Evolutionary conservation across 1,284 basidiomycete species (phyloP).

Genomic region (Ganoderma lingzhi): DNA sequence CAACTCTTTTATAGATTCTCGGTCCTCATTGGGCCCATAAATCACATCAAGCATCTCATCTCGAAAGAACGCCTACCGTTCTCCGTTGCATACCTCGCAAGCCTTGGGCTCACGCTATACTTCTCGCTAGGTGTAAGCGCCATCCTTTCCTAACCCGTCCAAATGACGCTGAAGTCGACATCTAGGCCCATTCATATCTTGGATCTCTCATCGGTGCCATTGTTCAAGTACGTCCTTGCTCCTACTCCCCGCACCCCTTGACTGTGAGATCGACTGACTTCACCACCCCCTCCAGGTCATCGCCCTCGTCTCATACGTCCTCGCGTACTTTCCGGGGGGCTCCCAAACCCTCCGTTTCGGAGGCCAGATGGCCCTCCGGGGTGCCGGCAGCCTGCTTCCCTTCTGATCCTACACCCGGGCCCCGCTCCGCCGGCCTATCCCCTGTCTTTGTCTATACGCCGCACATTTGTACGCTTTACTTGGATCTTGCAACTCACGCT

Average conservation of each 20-base stretch:
- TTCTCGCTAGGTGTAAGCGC: constrained; percentile 84
- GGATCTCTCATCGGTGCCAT: constrained; percentile 85
- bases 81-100: constrained; percentile 84
- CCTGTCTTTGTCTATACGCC: constrained; percentile 6
- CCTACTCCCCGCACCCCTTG: background rate
- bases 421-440: background rate
- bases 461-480: constrained; percentile 14
- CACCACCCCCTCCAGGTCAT: constrained; percentile 60
- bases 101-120: constrained; percentile 86
- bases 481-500: background rate
- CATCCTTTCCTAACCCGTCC: background rate
- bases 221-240: constrained; percentile 62
- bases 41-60: constrained; percentile 90
- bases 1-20: constrained; percentile 64
- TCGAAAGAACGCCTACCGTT: constrained; percentile 90
- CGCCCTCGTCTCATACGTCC: constrained; percentile 85
- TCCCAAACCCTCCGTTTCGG: constrained; percentile 84
- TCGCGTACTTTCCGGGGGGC: constrained; percentile 93
- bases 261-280: background rate
- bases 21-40: constrained; percentile 85
- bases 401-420: constrained; percentile 49
- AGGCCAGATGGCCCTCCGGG: constrained; percentile 81
- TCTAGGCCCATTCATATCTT: constrained; percentile 80
- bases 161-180: background rate
- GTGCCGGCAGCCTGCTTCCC: constrained; percentile 83